Base-by-base conservation (phyloP, 768 basidiomycete genomes). In the Scleroderma bovista region DNA sequence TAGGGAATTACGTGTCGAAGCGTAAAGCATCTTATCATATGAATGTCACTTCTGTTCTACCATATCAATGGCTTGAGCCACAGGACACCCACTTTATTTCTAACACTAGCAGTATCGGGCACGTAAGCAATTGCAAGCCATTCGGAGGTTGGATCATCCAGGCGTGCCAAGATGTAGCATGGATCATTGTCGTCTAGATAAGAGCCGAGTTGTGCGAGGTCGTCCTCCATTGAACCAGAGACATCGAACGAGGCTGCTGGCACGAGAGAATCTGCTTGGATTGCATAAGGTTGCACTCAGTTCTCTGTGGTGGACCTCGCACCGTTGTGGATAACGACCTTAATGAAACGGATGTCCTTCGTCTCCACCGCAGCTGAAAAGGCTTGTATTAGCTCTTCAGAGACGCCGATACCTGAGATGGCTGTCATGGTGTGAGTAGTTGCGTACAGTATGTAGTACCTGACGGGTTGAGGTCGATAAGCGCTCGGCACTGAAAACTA, bases 121-220 rank as follows among this genome's bases (percentile, higher is more conserved):
- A 93, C 88, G 61, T 90, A 94, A 60, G 72, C 83, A 51, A 92
- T 76, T 7, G 77, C 74, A 32, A 88, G 70, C 90, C 90, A 93
- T 54, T 84, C 78, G 1, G 77, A 59, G 0, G 74, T 71, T 2
- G 83, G 74, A 17, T 74, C 68, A 55, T 88, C 87, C 32, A 81
- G 64, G 48, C 80, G 79, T 10, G 76, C 79, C 19, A 93, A 79
- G 39, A 92, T 67, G 67, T 91, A 93, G n/a, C 88, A 82, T 20
- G 91, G 88, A 1, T 68, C 61, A 49, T 78, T 68, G 24, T 83
- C 78, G 29, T 83, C 72, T 0, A 91, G 69, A 34, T 86, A 56
- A 12, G 72, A 72, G 58, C 79, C 79, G 6, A 91, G 75, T 46
- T 69, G 70, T 3, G 56, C 57, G 6, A 93, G 74, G 62, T 92